Evolutionary conservation across 1,284 basidiomycete species (phyloP).

Genomic region (Fomitopsis betulina): DNA sequence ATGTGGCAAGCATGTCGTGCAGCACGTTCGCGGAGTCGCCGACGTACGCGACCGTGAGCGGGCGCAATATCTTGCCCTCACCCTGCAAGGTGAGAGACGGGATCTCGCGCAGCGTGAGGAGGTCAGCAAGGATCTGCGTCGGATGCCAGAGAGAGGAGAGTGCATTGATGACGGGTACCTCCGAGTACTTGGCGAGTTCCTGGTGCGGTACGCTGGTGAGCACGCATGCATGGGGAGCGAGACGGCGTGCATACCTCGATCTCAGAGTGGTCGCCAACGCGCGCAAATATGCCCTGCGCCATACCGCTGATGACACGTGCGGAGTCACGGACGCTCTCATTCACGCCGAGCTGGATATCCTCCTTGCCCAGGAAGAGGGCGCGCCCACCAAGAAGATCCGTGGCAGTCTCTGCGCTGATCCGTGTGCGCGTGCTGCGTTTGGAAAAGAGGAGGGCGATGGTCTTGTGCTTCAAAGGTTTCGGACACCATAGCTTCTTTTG

Average conservation of each 20-base stretch:
- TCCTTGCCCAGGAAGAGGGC: conserved; percentile 88
- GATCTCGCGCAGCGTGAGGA: conserved; percentile 86
- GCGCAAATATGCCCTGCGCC: conserved; percentile 96
- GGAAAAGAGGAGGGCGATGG: conserved; percentile 86
- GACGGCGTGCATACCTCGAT: conserved; percentile 65
- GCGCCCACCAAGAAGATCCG: conserved; percentile 78
- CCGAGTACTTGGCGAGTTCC: conserved; percentile 86
- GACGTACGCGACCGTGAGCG: conserved; percentile 87
- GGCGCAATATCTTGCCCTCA: conserved; percentile 35
- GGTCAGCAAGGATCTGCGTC: conserved; percentile 91
- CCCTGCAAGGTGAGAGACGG: conserved; percentile 19
- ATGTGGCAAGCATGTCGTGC: conserved; percentile 95
- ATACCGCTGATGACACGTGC: conserved; percentile 89
- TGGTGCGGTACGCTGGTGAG: conserved; percentile 26
- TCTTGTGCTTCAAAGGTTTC: conserved; percentile 73
- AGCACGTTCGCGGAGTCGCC: conserved; percentile 96
- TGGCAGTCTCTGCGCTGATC: conserved; percentile 82
- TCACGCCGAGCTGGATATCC: conserved; percentile 96
- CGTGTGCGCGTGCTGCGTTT: conserved; percentile 95
- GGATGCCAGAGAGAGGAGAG: conserved; percentile 96
- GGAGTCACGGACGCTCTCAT: conserved; percentile 85
- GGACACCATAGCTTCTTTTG: too few species aligned
- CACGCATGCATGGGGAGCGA: background rate
- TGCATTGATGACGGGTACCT: conserved; percentile 94
- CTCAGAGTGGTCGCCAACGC: conserved; percentile 89